These are phyloP conservation scores for Chrysanthemum makinoi DNA, from an alignment of 129 eudicot genomes.

Conservation along the genomic window DNA sequence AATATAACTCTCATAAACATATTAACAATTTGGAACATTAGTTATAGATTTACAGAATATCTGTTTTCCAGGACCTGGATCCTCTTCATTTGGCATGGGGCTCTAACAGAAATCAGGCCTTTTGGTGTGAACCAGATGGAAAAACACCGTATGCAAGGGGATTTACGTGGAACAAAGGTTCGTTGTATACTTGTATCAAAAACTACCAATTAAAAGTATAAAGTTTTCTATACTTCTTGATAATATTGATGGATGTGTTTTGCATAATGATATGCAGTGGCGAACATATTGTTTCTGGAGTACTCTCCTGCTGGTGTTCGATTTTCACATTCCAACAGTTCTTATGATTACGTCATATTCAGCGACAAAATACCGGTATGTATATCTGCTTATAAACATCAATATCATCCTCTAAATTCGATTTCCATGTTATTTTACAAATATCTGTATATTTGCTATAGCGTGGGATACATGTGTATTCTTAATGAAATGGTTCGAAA, in stretches of 20 bases:
- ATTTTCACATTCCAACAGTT: not conserved
- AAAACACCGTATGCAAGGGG: not conserved
- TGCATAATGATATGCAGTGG: not conserved
- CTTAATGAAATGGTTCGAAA: conserved; percentile 2
- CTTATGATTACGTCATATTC: not conserved
- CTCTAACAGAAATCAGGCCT: not conserved
- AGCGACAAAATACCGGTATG: not conserved
- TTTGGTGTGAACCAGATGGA: conserved; percentile 14
- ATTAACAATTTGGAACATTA: too few relatives aligned
- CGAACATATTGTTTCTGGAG: conserved; percentile 1
- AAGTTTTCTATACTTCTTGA: too few relatives aligned
- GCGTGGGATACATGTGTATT: not conserved
- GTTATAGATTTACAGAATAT: not conserved
- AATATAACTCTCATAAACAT: too few relatives aligned
- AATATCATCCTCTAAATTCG: not conserved
- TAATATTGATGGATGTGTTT: not conserved
- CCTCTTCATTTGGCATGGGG: conserved; percentile 8
- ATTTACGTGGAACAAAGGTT: not conserved
- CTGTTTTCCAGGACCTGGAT: not conserved
- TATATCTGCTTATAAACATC: not conserved
- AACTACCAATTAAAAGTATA: too few relatives aligned
- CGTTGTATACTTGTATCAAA: not conserved
- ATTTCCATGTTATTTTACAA: not conserved
- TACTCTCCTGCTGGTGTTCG: conserved; percentile 3
- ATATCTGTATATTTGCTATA: not conserved